Conservation (phyloP, 192 early-diverging fungal genomes). For the Backusella mclennaniae region DNA sequence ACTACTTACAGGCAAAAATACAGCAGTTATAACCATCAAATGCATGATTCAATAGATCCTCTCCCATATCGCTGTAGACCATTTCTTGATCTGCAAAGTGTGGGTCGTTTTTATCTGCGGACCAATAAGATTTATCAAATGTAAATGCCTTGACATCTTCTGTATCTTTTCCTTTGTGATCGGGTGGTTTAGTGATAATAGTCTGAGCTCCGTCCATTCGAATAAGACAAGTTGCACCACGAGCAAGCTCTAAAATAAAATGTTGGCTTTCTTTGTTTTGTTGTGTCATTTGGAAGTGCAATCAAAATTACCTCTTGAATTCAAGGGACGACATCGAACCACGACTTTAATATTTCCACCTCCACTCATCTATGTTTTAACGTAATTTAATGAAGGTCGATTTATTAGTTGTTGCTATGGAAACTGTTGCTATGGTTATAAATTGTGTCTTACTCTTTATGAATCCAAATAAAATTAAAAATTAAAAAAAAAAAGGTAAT, state of each 20-base stretch:
- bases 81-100: constrained; percentile 69
- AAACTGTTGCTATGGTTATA: not conserved
- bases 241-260: constrained; percentile 47
- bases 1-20: constrained; percentile 83
- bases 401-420: not conserved
- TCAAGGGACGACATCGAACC: constrained; percentile 75
- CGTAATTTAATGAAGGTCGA: not conserved
- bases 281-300: not conserved
- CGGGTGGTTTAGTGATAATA: constrained; percentile 53
- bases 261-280: not conserved
- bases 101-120: constrained; percentile 59
- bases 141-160: constrained; percentile 66
- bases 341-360: constrained; percentile 69
- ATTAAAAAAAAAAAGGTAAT: not conserved
- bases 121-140: constrained; percentile 92
- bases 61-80: constrained; percentile 77
- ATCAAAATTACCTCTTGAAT: constrained; percentile 55
- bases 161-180: constrained; percentile 24
- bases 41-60: constrained; percentile 81
- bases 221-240: constrained; percentile 64
- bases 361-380: constrained; percentile 10
- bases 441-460: not conserved
- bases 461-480: not conserved
- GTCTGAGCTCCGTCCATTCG: constrained; percentile 75
- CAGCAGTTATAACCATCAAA: constrained; percentile 91